Evolutionary conservation across 495 filamentous ascomycete genomes (phyloP).

Genomic region (Penicillium alfredii): DNA sequence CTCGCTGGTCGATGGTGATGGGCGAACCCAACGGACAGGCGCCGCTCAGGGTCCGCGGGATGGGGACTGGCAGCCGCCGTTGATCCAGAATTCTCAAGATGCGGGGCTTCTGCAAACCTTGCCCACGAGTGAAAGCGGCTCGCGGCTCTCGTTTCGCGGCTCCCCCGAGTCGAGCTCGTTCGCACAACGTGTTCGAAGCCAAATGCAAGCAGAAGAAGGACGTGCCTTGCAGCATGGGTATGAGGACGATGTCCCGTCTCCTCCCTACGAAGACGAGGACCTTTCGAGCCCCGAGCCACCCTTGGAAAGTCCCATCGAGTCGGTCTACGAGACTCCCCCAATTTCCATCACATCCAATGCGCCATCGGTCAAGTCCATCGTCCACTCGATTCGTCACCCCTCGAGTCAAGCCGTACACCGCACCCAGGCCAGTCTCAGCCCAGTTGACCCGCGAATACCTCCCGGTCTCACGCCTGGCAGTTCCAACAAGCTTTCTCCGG

Average conservation of each 20-base stretch:
- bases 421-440: conserved; percentile 14
- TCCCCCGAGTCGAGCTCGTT: conserved; percentile 43
- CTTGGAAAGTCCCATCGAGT: conserved; percentile 16
- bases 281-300: conserved; percentile 9
- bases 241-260: conserved; percentile 25
- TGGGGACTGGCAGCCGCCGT: conserved; percentile 22
- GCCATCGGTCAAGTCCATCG: conserved; percentile 24
- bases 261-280: conserved; percentile 18
- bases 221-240: conserved; percentile 53
- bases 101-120: conserved; percentile 36
- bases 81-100: conserved; percentile 30
- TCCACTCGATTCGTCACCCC: conserved; percentile 22
- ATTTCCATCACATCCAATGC: conserved; percentile 18
- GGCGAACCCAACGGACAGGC: conserved; percentile 4
- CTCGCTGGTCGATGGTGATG: conserved; percentile 27
- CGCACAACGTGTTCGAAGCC: conserved; percentile 53
- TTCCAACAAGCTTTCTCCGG: conserved; percentile 11
- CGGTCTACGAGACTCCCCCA: conserved; percentile 26
- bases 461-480: conserved; percentile 18
- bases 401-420: conserved; percentile 13
- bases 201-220: conserved; percentile 70
- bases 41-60: conserved; percentile 11
- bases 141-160: conserved; percentile 39
- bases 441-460: conserved; percentile 21
- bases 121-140: conserved; percentile 25